These are phyloP conservation scores for Calonectria montana DNA, from an alignment of 2,329 filamentous ascomycete species.

Conservation along the genomic window DNA sequence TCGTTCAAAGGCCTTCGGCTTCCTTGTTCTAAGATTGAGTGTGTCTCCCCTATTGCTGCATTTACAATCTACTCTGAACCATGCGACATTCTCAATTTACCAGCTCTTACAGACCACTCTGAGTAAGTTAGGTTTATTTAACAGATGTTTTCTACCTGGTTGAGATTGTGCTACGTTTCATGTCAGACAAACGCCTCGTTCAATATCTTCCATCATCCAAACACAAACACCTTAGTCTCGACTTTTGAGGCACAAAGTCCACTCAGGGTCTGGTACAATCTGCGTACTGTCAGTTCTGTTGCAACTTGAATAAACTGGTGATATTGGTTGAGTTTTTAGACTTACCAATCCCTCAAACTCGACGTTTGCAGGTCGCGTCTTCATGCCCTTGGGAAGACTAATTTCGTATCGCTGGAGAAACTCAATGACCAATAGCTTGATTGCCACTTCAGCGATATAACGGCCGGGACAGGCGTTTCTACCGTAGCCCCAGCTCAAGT, in stretches of 20 bases:
- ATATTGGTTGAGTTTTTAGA: not conserved
- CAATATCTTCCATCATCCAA: not conserved
- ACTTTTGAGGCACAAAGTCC: not conserved
- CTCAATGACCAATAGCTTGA: conserved; percentile 20
- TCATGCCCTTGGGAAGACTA: not conserved
- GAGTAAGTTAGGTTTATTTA: too few species aligned
- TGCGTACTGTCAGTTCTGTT: not conserved
- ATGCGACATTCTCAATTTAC: too few species aligned
- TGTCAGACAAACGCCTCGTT: too few species aligned
- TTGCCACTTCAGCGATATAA: conserved; percentile 18
- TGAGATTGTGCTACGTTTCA: too few species aligned
- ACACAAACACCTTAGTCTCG: not conserved
- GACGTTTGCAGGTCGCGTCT: conserved; percentile 6
- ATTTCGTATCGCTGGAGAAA: conserved; percentile 16
- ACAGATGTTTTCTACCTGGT: too few species aligned
- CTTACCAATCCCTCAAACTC: conserved; percentile 22
- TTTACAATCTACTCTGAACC: too few species aligned
- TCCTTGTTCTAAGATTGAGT: too few species aligned
- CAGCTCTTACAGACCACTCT: too few species aligned
- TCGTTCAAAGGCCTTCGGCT: too few species aligned
- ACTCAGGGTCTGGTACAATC: conserved; percentile 15
- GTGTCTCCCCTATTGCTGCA: too few species aligned
- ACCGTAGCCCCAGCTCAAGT: conserved; percentile 21
- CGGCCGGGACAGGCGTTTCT: conserved; percentile 20
- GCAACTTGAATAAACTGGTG: not conserved